Percentiles rank a stretch among this genome's conserved stretches.
Conservation (phyloP, 768 basidiomycete species). For the Cystobasidium ongulense region DNA sequence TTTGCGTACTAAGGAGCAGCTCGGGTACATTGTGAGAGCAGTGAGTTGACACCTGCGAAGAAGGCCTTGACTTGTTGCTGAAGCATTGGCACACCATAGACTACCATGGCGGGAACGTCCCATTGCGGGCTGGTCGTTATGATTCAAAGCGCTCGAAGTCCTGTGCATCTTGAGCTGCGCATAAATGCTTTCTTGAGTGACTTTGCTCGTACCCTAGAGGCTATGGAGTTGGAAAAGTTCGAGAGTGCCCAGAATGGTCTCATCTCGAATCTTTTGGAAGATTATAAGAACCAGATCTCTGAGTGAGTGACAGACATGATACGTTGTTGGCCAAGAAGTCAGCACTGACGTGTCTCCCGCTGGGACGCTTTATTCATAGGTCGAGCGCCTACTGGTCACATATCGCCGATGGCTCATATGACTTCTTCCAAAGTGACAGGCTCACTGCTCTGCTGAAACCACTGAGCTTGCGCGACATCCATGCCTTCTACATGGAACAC, state of each 20-base stretch:
- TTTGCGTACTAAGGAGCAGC: conserved; percentile 82
- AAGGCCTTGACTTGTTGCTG: no score
- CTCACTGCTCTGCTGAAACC: neutral
- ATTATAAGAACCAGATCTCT: neutral
- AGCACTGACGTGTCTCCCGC: no score
- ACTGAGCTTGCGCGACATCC: neutral
- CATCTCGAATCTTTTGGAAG: neutral
- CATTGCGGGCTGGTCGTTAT: conserved; percentile 63
- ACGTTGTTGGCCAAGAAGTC: neutral
- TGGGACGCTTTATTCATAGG: neutral
- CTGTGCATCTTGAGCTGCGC: conserved; percentile 70
- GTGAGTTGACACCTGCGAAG: no score
- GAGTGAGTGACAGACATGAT: neutral
- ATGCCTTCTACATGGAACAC: neutral
- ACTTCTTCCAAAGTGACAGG: neutral
- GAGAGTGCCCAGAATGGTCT: conserved; percentile 55
- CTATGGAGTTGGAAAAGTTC: conserved; percentile 63
- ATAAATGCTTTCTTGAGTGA: conserved; percentile 75
- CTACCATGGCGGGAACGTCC: neutral
- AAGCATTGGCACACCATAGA: neutral
- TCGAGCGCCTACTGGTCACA: neutral
- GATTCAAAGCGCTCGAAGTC: conserved; percentile 74
- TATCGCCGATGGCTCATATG: neutral
- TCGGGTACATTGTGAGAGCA: conserved; percentile 74
- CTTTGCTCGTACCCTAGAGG: conserved; percentile 60